Percentiles rank a stretch among this genome's conserved stretches.
phyloP scores from a whole-genome alignment of 305 asterid species.

The Fraxinus nigra region DNA sequence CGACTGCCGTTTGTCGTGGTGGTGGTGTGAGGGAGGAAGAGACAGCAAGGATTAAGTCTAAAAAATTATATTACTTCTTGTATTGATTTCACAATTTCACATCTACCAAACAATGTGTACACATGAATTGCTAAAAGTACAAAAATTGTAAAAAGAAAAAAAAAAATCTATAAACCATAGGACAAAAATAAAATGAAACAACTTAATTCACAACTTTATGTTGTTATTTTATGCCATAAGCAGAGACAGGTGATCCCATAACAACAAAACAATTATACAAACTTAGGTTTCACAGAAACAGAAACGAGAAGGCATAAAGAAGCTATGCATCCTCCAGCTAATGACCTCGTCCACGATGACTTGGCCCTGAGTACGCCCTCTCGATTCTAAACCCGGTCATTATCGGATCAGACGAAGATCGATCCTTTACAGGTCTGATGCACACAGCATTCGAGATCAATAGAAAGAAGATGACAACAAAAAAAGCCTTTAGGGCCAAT shows the following conservation, averaged over 20 bases:
- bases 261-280: not conserved
- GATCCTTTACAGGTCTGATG: slow-evolving; percentile 11
- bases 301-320: not conserved
- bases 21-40: not conserved
- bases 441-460: slow-evolving; percentile 6
- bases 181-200: not conserved
- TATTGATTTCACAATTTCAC: not conserved
- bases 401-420: slow-evolving; percentile 2
- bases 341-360: slow-evolving; percentile 27
- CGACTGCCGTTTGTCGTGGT: not conserved
- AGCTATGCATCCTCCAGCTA: not conserved
- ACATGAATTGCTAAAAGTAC: not conserved
- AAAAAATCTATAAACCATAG: not conserved
- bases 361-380: slow-evolving; percentile 24
- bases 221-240: not conserved
- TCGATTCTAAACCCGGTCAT: not conserved
- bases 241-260: not conserved
- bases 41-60: not conserved
- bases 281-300: not conserved
- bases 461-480: slow-evolving; percentile 15
- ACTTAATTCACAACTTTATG: not conserved
- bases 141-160: not conserved
- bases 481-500: slow-evolving; percentile 20
- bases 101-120: not conserved
- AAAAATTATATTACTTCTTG: not conserved